Base-by-base conservation (phyloP, 2,329 filamentous ascomycete genomes). In the Chaetoscypha palmicola region DNA sequence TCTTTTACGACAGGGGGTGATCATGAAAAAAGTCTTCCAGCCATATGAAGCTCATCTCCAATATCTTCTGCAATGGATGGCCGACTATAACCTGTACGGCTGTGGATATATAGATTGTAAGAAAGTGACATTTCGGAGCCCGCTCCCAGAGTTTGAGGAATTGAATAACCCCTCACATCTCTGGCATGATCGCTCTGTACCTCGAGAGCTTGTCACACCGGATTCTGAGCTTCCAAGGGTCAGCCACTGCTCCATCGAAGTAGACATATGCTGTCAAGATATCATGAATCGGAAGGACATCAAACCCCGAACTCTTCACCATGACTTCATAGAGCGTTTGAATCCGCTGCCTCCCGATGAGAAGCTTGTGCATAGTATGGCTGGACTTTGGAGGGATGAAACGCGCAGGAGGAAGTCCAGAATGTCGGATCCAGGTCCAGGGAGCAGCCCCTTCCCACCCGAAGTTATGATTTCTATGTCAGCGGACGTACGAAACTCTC, bases 11-110 rank as follows among this genome's bases (percentile, higher is more conserved):
- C 89, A 95, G 64, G 92, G 92, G 5, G 83, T 83, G 22, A 81
- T 98, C 33, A 77, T 97, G 77, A 86, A 86, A 60, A 77, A 76
- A 47, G 74, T 77, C 19, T 83, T 98, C 33, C 91, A 97, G 59
- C 91, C 92, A 0, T 94, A 92, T 60, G 92, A 98, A 66, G 89
- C 86, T 14, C 94, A 98, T 62, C 65, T 97, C 49, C 88, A 95
- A 60, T 97, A 90, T 62, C 68, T 96, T 7, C 73, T 92, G 8
- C 94, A 98, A 65, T 98, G 94, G 77, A 97, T 98, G 92, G 85
- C 83, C 52, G 94, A 98, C 63, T 98, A 94, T 70, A 98, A 96
- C 61, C 70, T 98, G 53, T 97, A 94, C 62, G 94, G 94, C 5
- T 98, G 92, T 61, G 83, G 80, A 44, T 94, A 91, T 57, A 79